Base-by-base conservation (phyloP, 2,329 filamentous ascomycete species). In the Trichoderma lentiforme region DNA sequence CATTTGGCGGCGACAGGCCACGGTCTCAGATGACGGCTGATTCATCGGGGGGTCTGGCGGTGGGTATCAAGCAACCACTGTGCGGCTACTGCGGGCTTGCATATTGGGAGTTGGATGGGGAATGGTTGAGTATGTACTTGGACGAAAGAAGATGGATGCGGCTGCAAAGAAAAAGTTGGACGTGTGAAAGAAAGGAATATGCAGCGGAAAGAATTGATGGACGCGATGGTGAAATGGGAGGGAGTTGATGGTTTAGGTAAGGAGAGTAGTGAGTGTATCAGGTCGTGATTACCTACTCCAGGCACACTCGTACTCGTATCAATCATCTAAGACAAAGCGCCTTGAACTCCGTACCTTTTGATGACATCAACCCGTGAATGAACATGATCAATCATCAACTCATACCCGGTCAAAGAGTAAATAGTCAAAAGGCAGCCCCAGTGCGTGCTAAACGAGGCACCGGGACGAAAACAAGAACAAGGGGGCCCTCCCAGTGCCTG, bases 21-120 rank as follows among this genome's bases (percentile, higher is more conserved):
- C 24, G 26, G 56, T 39, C 66, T 69, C 66, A 69, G 66, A 69
- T 69, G 66, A 69, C 57, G 53, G 53, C 51, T 67, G 64, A 67
- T 67, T 67, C 64, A 67, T 67, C 51, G 64, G 21, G 43, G 62
- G 26, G 64, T 53, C 51, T 12, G n/a, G 63, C 63, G 28, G 63
- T 39, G 47, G 47, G 14, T 36, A 18, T 36, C 47, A 24, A 26
- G 61, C 61, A 64, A 21, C 21, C 36, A 43, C 61, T 30, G 57
- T 64, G 36, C 61, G 34, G 61, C 61, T 43, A 47, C 61, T 64
- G 36, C 61, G 61, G 61, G 36, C 36, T 47, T 36, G n/a, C 21
- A 32, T 32, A 32, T 32, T 21, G 57, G 9, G 28, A 26, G 28
- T 47, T 47, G 43, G 18, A 47, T 21, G 43, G 43, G 43, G 43